Evolutionary conservation across 768 basidiomycete genomes (phyloP).

Genomic region (Lactifluus piperatus): DNA sequence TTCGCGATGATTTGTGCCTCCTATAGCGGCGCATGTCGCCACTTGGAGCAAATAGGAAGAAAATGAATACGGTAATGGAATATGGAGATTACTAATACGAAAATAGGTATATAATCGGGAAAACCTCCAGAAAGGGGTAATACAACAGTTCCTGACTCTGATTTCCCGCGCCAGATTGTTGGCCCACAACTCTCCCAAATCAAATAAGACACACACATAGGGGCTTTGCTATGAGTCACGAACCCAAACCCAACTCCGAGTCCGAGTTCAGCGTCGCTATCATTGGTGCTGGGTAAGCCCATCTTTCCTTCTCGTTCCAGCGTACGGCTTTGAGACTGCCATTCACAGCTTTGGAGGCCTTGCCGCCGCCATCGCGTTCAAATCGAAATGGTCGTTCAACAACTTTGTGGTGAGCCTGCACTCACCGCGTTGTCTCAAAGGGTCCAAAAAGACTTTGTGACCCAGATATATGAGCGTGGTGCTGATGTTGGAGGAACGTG

Average conservation of each 20-base stretch:
- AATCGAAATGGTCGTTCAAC: slow-evolving; percentile 24
- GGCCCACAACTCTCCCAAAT: too few species aligned
- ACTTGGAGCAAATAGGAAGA: too few species aligned
- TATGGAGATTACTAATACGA: too few species aligned
- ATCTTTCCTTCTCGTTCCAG: not conserved
- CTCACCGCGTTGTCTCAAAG: too few species aligned
- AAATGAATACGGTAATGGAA: too few species aligned
- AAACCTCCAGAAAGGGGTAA: too few species aligned
- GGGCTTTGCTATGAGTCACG: not conserved
- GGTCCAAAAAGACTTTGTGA: not conserved
- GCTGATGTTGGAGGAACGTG: slow-evolving; percentile 25
- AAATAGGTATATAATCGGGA: too few species aligned
- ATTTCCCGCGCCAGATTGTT: too few species aligned
- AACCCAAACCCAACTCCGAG: not conserved
- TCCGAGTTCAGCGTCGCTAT: slow-evolving; percentile 16
- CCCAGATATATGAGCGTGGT: slow-evolving; percentile 28
- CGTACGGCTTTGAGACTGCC: not conserved
- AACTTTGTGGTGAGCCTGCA: slow-evolving; percentile 25
- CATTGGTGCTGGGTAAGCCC: slow-evolving; percentile 23
- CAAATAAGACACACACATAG: too few species aligned
- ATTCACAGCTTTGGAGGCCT: slow-evolving; percentile 24
- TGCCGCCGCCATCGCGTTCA: slow-evolving; percentile 25
- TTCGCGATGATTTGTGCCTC: too few species aligned
- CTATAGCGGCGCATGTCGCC: too few species aligned
- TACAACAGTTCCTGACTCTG: too few species aligned